Percentiles rank a stretch among this genome's conserved stretches.
Conservation (phyloP, 768 basidiomycete genomes). For the Guyanaporus albipodus region DNA sequence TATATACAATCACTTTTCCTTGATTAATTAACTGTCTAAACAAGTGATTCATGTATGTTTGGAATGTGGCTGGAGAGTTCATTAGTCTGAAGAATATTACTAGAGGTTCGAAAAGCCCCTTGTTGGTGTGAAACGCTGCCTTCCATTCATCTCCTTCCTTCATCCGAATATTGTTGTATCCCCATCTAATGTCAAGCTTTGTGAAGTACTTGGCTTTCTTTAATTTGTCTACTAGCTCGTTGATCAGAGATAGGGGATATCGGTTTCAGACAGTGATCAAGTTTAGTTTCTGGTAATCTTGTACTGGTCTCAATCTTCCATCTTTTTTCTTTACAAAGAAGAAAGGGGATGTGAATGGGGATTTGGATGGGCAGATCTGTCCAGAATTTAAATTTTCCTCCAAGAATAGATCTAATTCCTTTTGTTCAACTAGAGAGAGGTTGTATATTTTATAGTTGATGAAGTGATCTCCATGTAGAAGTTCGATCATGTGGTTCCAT, state of each 20-base stretch:
- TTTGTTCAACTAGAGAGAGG: neutral
- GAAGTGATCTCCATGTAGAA: neutral
- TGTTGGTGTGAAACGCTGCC: constrained; percentile 24
- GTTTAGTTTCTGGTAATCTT: neutral
- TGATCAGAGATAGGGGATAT: neutral
- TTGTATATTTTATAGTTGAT: neutral
- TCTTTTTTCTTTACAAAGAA: neutral
- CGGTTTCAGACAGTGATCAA: neutral
- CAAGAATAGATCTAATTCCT: neutral
- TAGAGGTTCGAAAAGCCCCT: neutral
- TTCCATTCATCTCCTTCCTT: constrained; percentile 30
- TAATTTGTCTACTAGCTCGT: constrained; percentile 23
- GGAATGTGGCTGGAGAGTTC: constrained; percentile 21
- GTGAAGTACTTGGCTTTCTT: constrained; percentile 20
- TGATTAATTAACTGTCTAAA: constrained; percentile 11
- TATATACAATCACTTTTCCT: constrained; percentile 30
- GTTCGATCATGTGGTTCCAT: neutral
- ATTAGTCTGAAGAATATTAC: constrained; percentile 4
- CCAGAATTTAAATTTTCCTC: neutral
- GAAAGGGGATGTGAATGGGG: neutral
- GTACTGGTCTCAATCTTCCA: rapidly evolving
- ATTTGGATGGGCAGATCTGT: neutral
- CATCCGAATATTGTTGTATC: constrained; percentile 33
- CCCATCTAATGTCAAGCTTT: constrained; percentile 29
- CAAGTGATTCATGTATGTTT: constrained; percentile 24